phyloP scores from a whole-genome alignment of 768 basidiomycete genomes.

The Suillus alpinus region DNA sequence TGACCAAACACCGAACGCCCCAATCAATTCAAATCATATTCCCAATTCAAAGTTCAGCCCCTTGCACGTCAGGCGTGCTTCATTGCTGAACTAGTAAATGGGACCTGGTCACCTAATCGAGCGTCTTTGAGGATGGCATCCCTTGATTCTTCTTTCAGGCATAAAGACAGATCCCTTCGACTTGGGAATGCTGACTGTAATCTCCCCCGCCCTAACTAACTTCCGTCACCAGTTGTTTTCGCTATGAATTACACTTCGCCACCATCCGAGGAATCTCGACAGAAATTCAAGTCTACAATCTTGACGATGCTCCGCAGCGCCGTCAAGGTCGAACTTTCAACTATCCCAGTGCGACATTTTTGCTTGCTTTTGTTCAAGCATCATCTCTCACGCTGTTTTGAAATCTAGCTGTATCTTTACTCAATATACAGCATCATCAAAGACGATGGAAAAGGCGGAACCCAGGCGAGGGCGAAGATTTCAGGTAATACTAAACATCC shows the following conservation, averaged over 20 bases:
- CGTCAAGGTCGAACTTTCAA: conserved; percentile 4
- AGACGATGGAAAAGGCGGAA: not conserved
- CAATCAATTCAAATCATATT: no score
- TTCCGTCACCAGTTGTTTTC: not conserved
- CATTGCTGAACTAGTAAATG: not conserved
- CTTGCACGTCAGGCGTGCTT: no score
- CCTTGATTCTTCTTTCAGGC: not conserved
- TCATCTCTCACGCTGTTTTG: not conserved
- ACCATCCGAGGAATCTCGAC: not conserved
- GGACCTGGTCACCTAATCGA: no score
- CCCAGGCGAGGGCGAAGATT: not conserved
- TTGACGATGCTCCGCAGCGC: not conserved
- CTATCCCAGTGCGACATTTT: conserved; percentile 3
- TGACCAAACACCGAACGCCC: no score
- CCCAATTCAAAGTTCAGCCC: not conserved
- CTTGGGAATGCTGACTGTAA: not conserved
- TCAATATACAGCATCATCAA: conserved; percentile 6
- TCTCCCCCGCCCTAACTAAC: not conserved
- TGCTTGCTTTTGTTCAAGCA: not conserved
- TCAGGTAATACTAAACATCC: not conserved
- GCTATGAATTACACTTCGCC: no score
- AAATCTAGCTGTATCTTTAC: conserved; percentile 7
- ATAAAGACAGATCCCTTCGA: not conserved
- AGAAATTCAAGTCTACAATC: not conserved
- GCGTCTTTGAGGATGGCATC: no score